Evolutionary conservation across 2,329 filamentous ascomycete species (phyloP), one percentile per base, ranked within the genome.

Genomic region (Dactylonectria estremocensis): DNA sequence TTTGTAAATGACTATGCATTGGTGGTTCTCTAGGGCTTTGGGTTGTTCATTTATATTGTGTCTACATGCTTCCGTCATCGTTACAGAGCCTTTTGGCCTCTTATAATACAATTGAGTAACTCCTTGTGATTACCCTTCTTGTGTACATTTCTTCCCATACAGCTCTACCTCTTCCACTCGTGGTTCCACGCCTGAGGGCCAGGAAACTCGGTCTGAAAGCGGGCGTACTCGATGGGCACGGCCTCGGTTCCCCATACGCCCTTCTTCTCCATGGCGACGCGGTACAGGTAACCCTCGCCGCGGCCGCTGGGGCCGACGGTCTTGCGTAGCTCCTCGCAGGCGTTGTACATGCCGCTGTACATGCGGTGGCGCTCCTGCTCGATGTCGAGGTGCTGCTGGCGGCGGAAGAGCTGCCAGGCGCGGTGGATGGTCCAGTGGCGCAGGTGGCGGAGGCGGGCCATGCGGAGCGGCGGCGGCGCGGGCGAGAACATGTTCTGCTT

Each of bases 371-470:
- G 87, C 80, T 95, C 93, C 61, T 87, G 83, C 78, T 93, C 87
- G 58, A 90, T 87, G 40, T 85, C 83, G 71, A 88, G 85, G 55
- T 91, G 90, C 76, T 91, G 87, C 79, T 93, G 89, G 74, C 91
- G 88, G 76, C 91, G 90, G 83, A 92, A 92, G 33, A 98, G 87
- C 76, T 93, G 88, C 94, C 95, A 98, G 22, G 95, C 95, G 75
- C 96, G 95, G 86, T 98, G 95, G 82, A 99, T 98, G 58, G 96
- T 98, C 96, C 96, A 99, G 87, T 99, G 96, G 53, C 96, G 93
- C 71, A 99, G 90, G 82, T 91, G 89, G 64, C 96, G 91, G 81
- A 92, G 93, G 75, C 95, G 94, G 46, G 90, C 94, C 88, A 98
- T 95, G 76, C 94, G 92, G 72, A 99, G 89, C 1, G 96, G 95